Evolutionary conservation across 2,329 filamentous ascomycete genomes (phyloP).

Genomic region (Curvularia verruculosa): DNA sequence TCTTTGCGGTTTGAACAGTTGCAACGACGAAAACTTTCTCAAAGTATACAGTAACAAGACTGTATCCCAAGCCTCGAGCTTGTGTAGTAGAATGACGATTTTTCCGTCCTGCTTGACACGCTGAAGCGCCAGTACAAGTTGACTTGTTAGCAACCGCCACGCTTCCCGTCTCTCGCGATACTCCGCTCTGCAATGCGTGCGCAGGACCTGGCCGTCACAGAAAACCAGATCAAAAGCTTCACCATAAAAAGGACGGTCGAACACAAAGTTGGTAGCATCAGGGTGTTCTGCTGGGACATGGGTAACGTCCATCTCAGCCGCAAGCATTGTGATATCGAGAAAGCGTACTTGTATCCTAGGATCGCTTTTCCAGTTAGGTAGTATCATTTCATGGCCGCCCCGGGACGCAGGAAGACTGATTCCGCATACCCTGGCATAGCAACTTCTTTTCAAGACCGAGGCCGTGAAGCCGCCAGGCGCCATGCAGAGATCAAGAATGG

Average conservation of each 20-base stretch:
- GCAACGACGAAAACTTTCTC: slow-evolving; percentile 50
- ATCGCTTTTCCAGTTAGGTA: slow-evolving; percentile 5
- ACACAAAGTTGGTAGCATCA: slow-evolving; percentile 17
- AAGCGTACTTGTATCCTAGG: slow-evolving; percentile 20
- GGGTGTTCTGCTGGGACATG: slow-evolving; percentile 25
- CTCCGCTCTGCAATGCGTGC: slow-evolving; percentile 31
- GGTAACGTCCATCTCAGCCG: slow-evolving; percentile 44
- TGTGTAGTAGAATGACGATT: slow-evolving; percentile 60
- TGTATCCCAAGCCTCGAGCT: slow-evolving; percentile 51
- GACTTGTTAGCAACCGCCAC: slow-evolving; percentile 26
- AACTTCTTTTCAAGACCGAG: slow-evolving; percentile 48
- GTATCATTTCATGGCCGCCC: slow-evolving; percentile 50
- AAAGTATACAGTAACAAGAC: slow-evolving; percentile 51
- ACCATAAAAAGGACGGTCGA: slow-evolving; percentile 7
- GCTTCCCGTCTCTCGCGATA: slow-evolving; percentile 42
- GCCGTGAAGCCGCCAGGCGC: slow-evolving; percentile 61
- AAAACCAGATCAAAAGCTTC: slow-evolving; percentile 45
- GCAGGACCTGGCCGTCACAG: slow-evolving; percentile 45
- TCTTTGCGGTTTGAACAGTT: slow-evolving; percentile 54
- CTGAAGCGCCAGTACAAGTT: slow-evolving; percentile 56
- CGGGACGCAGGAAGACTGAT: slow-evolving; percentile 51
- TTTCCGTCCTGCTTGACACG: slow-evolving; percentile 55
- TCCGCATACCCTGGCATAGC: slow-evolving; percentile 41
- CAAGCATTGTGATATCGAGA: slow-evolving; percentile 61
- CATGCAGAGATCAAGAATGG: slow-evolving; percentile 62